Conservation (phyloP, 164 flowering plant genomes). For the Umbilicus rupestris region DNA sequence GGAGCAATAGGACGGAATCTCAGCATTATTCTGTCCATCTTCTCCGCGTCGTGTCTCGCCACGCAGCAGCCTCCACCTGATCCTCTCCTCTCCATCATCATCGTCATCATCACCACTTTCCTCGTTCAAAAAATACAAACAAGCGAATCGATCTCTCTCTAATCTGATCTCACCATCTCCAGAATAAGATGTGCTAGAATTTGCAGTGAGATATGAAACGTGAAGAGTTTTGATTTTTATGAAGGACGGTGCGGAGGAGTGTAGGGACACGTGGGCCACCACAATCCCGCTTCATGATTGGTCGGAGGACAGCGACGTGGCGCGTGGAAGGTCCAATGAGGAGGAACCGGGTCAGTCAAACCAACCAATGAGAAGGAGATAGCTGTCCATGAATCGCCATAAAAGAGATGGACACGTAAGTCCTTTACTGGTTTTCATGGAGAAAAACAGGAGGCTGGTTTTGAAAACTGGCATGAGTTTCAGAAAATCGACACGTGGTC, state of each 20-base stretch:
- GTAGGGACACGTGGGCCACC: constrained; percentile 1
- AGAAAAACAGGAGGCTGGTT: constrained; percentile 3
- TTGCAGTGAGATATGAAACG: neutral
- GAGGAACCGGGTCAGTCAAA: neutral
- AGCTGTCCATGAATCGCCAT: neutral
- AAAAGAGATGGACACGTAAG: neutral
- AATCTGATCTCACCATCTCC: neutral
- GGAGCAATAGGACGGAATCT: constrained; percentile 31
- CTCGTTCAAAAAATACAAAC: no score
- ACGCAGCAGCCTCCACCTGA: constrained; percentile 12
- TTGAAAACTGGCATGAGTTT: neutral
- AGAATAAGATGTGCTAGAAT: neutral
- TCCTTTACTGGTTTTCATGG: neutral
- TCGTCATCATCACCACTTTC: neutral
- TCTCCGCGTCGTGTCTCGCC: constrained; percentile 9
- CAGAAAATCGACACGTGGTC: neutral
- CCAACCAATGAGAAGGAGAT: neutral
- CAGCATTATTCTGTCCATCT: constrained; percentile 19
- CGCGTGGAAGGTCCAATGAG: neutral
- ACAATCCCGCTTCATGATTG: neutral
- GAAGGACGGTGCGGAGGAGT: neutral
- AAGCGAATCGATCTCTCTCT: no score
- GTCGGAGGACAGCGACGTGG: neutral
- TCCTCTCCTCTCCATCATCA: constrained; percentile 4
- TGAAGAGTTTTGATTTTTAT: neutral